Evolutionary conservation across 2,329 filamentous ascomycete genomes (phyloP).

Genomic region (Furcasterigmium furcatum): DNA sequence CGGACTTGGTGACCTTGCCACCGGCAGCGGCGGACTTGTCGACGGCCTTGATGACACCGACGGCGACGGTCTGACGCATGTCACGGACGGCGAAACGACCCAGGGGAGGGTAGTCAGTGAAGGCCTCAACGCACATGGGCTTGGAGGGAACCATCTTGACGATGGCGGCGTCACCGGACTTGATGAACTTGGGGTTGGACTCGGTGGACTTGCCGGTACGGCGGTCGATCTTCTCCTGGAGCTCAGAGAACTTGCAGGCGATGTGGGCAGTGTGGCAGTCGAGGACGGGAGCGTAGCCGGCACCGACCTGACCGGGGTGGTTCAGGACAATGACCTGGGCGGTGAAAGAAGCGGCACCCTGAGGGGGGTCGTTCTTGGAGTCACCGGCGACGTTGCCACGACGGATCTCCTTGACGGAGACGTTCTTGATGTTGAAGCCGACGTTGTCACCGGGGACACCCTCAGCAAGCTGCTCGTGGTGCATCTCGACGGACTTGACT

Average conservation of each 20-base stretch:
- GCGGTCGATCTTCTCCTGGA: slow-evolving; percentile 99
- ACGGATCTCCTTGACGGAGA: slow-evolving; percentile 99
- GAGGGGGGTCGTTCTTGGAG: slow-evolving; percentile 99
- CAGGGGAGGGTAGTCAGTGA: slow-evolving; percentile 99
- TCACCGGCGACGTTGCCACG: slow-evolving; percentile 99
- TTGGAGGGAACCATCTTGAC: slow-evolving; percentile 99
- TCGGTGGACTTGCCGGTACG: slow-evolving; percentile 99
- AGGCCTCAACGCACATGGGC: slow-evolving; percentile 99
- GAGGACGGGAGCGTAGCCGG: slow-evolving; percentile 97
- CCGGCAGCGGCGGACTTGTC: slow-evolving; percentile 56
- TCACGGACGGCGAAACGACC: slow-evolving; percentile 99
- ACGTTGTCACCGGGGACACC: slow-evolving; percentile 99
- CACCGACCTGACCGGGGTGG: slow-evolving; percentile 99
- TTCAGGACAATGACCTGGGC: slow-evolving; percentile 99
- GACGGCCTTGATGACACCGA: slow-evolving; percentile 92
- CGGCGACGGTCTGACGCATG: slow-evolving; percentile 87
- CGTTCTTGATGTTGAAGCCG: slow-evolving; percentile 99
- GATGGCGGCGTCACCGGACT: slow-evolving; percentile 99
- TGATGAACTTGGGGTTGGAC: slow-evolving; percentile 96
- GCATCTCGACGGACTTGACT: slow-evolving; percentile 99
- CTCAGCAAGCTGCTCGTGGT: slow-evolving; percentile 97
- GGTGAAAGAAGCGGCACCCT: slow-evolving; percentile 89
- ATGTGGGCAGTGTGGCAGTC: slow-evolving; percentile 99
- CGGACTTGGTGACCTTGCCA: slow-evolving; percentile 70
- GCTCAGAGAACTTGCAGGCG: slow-evolving; percentile 99